phyloP scores from a whole-genome alignment of 176 grass and related monocot species.

The Ensete glaucum region DNA sequence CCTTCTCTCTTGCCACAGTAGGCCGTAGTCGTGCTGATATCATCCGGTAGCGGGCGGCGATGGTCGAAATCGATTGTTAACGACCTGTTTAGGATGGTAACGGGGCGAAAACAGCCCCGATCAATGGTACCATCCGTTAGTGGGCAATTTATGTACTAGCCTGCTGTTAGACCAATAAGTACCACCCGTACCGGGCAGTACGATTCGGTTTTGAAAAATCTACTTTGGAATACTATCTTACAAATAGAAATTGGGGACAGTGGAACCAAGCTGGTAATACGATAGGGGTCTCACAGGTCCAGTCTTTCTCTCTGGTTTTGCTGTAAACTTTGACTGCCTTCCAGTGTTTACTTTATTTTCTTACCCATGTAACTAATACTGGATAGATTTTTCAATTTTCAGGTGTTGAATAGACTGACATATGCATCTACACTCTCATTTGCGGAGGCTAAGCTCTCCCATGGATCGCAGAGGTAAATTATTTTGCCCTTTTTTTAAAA shows the following conservation, averaged over 20 bases:
- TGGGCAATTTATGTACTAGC: too few relatives aligned
- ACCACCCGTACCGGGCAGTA: too few relatives aligned
- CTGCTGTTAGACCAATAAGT: too few relatives aligned
- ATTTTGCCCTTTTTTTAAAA: conserved; percentile 4
- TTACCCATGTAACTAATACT: not conserved
- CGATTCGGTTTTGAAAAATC: too few relatives aligned
- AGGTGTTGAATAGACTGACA: conserved; percentile 96
- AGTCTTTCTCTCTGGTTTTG: not conserved
- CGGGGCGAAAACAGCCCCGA: too few relatives aligned
- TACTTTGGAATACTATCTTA: not conserved
- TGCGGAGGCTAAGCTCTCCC: conserved; percentile 92
- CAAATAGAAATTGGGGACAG: conserved; percentile 4
- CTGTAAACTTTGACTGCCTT: not conserved
- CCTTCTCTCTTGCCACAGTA: too few relatives aligned
- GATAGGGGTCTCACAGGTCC: conserved; percentile 86
- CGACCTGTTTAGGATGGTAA: too few relatives aligned
- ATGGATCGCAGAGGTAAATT: conserved; percentile 85
- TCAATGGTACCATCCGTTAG: too few relatives aligned
- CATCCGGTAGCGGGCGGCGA: too few relatives aligned
- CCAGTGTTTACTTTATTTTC: not conserved
- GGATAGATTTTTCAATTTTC: conserved; percentile 12
- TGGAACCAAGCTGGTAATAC: conserved; percentile 10
- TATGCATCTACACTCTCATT: conserved; percentile 95
- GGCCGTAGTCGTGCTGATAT: too few relatives aligned
- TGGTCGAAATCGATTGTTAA: too few relatives aligned